phyloP scores from a whole-genome alignment of 129 eudicot species.

The Flaveria sonorensis region DNA sequence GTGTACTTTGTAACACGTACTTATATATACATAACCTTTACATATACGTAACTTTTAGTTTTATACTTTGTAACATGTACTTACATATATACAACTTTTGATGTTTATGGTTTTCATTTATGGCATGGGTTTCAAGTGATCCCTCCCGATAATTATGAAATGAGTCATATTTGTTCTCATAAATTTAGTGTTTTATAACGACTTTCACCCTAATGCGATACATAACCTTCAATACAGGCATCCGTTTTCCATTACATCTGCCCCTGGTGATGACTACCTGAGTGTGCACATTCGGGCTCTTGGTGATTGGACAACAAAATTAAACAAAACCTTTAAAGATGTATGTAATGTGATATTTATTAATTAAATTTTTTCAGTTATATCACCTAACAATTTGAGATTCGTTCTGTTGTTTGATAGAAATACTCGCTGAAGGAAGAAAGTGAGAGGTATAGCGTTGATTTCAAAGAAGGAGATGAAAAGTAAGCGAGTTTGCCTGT shows the following conservation, averaged over 20 bases:
- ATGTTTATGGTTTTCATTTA: no score
- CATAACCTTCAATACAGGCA: slow-evolving; percentile 42
- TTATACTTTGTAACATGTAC: no score
- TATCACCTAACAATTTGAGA: background rate
- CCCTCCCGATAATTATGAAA: no score
- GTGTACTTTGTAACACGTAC: no score
- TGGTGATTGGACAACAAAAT: slow-evolving; percentile 84
- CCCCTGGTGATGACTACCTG: slow-evolving; percentile 71
- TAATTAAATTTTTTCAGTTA: no score
- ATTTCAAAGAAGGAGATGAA: slow-evolving; percentile 43
- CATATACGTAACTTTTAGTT: no score
- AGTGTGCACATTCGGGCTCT: slow-evolving; percentile 71
- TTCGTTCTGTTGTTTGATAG: background rate
- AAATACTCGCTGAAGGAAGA: background rate
- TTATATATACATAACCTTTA: no score
- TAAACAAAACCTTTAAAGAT: slow-evolving; percentile 53
- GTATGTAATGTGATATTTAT: slow-evolving; percentile 20
- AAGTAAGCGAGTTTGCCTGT: slow-evolving; percentile 37
- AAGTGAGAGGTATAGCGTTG: background rate
- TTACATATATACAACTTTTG: no score
- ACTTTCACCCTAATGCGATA: no score
- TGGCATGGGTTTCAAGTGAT: no score
- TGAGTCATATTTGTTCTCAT: no score
- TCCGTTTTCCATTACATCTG: slow-evolving; percentile 84
- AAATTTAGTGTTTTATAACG: no score